Evolutionary conservation across 1,284 basidiomycete genomes (phyloP).

Genomic region (Cronartium quercuum): DNA sequence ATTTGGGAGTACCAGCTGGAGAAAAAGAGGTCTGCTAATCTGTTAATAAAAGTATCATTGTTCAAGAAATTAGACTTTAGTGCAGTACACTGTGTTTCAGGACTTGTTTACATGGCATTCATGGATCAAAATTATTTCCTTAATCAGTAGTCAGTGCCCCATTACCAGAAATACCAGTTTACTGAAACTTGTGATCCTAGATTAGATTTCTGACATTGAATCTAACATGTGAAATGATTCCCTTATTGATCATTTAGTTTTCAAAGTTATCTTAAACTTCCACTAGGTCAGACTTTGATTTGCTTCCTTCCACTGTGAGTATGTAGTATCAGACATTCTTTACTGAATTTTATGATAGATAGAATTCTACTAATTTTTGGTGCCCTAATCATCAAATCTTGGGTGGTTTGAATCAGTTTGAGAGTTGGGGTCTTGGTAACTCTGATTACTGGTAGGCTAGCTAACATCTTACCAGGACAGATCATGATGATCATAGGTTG

Average conservation of each 20-base stretch:
- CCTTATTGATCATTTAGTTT: not conserved
- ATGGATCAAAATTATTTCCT: not conserved
- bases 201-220: no score
- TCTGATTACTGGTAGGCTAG: constrained; percentile 12
- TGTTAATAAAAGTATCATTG: not conserved
- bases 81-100: not conserved
- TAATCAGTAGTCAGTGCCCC: not conserved
- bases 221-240: no score
- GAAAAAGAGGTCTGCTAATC: not conserved
- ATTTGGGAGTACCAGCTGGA: not conserved
- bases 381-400: not conserved
- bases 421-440: constrained; percentile 14
- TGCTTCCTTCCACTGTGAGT: constrained; percentile 35
- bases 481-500: constrained; percentile 23
- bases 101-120: not conserved
- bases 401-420: not conserved
- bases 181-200: no score
- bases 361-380: not conserved
- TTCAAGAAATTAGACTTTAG: not conserved
- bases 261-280: constrained; percentile 19
- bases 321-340: no score
- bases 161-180: not conserved
- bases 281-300: constrained; percentile 10
- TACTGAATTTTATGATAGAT: not conserved
- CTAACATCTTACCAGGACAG: constrained; percentile 19